Conservation (phyloP, 1,284 basidiomycete genomes). For the Fomitopsis betulina region DNA sequence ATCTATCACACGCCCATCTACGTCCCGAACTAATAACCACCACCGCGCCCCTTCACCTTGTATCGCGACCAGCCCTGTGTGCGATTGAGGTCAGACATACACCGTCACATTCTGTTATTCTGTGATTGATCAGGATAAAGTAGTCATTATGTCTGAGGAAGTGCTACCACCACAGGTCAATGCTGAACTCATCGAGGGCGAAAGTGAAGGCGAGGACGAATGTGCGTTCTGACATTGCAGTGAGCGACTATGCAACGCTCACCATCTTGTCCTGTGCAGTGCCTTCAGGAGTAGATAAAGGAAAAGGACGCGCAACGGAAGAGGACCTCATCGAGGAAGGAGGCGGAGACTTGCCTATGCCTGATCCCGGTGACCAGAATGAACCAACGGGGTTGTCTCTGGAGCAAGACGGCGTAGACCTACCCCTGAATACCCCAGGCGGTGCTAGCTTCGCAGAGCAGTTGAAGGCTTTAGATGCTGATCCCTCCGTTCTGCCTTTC, state of each 20-base stretch:
- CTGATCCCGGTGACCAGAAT: neutral
- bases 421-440: neutral
- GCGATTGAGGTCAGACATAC: neutral
- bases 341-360: neutral
- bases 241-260: neutral
- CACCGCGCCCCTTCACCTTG: neutral
- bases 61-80: neutral
- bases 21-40: neutral
- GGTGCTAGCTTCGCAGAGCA: neutral
- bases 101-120: no score
- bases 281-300: neutral
- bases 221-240: neutral
- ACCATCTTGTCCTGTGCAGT: neutral
- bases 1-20: neutral
- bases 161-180: neutral
- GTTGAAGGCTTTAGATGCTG: neutral
- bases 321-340: neutral
- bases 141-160: neutral
- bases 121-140: neutral
- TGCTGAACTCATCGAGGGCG: neutral
- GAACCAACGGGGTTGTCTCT: neutral
- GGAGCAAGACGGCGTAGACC: neutral
- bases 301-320: neutral
- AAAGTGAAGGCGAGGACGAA: neutral
- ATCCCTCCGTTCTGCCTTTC: neutral